Percentiles rank a stretch among this genome's conserved stretches.
These are phyloP conservation scores for Aspergillus taichungensis DNA, from an alignment of 495 filamentous ascomycete genomes.

Conservation along the genomic window DNA sequence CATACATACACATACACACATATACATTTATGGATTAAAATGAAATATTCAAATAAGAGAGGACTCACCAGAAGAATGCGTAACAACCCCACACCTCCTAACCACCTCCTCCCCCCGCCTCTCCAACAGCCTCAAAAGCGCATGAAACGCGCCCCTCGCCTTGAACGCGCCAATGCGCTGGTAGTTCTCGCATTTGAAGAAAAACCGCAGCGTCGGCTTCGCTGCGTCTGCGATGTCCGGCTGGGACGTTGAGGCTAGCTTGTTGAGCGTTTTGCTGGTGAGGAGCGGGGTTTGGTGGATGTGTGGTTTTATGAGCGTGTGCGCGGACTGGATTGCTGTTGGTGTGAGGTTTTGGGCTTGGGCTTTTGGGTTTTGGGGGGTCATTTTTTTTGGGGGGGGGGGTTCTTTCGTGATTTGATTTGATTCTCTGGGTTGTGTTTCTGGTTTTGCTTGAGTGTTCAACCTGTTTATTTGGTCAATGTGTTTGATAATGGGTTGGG, in stretches of 20 bases:
- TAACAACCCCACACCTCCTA: conserved; percentile 65
- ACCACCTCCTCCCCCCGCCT: conserved; percentile 51
- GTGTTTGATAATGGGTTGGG: too few relatives aligned
- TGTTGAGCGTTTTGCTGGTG: conserved; percentile 64
- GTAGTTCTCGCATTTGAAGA: conserved; percentile 95
- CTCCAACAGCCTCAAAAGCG: conserved; percentile 60
- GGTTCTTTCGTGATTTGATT: not conserved
- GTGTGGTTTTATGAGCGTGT: conserved; percentile 60
- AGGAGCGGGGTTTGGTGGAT: conserved; percentile 80
- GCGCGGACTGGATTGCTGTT: conserved; percentile 57
- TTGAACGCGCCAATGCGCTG: conserved; percentile 94
- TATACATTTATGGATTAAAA: conserved; percentile 1
- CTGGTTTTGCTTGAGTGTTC: too few relatives aligned
- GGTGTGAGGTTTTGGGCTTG: conserved; percentile 56
- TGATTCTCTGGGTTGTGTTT: not conserved
- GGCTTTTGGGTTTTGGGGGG: too few relatives aligned
- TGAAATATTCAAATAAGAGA: not conserved
- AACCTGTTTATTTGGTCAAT: too few relatives aligned
- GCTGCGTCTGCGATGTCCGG: conserved; percentile 46
- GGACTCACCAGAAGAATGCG: conserved; percentile 72
- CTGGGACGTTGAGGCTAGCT: conserved; percentile 66
- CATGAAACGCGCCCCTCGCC: conserved; percentile 83
- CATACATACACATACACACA: too few relatives aligned
- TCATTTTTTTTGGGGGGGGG: too few relatives aligned
- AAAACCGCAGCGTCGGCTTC: conserved; percentile 60